A percentile compares a stretch with the other conserved stretches of the same genome.
phyloP scores from a whole-genome alignment of 2,329 filamentous ascomycete species.

The Magnaporthiopsis poae region DNA sequence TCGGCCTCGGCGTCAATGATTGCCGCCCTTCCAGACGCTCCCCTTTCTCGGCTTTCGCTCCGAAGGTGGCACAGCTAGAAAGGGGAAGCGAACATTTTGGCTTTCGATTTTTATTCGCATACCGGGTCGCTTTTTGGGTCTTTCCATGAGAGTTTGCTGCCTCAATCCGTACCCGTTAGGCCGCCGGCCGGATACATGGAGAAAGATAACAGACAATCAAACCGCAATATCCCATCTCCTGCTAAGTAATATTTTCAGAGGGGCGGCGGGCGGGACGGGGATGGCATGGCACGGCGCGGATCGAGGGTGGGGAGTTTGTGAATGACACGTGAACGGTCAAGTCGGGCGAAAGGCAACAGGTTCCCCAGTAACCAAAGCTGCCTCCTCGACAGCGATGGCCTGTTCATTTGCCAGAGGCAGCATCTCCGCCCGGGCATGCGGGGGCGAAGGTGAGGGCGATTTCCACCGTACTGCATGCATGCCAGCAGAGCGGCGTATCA shows the following conservation, averaged over 20 bases:
- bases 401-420: neutral
- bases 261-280: too few relatives aligned
- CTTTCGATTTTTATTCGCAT: neutral
- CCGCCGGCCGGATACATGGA: too few relatives aligned
- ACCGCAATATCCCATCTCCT: neutral
- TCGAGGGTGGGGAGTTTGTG: neutral
- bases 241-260: neutral
- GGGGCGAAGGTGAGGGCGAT: too few relatives aligned
- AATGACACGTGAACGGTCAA: neutral
- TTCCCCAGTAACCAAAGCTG: neutral
- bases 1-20: neutral
- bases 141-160: neutral
- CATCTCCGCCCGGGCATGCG: too few relatives aligned
- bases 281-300: neutral
- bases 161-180: too few relatives aligned
- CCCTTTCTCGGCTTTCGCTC: neutral
- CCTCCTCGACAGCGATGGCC: neutral
- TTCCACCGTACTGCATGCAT: too few relatives aligned
- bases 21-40: neutral
- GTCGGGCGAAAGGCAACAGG: too few relatives aligned
- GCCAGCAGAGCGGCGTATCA: too few relatives aligned
- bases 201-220: neutral
- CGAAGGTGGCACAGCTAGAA: neutral
- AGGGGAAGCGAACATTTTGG: neutral
- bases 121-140: too few relatives aligned